Percentiles rank a stretch among this genome's conserved stretches.
phyloP scores from a whole-genome alignment of 2,329 filamentous ascomycete species.

The Pseudogymnoascus sp. region DNA sequence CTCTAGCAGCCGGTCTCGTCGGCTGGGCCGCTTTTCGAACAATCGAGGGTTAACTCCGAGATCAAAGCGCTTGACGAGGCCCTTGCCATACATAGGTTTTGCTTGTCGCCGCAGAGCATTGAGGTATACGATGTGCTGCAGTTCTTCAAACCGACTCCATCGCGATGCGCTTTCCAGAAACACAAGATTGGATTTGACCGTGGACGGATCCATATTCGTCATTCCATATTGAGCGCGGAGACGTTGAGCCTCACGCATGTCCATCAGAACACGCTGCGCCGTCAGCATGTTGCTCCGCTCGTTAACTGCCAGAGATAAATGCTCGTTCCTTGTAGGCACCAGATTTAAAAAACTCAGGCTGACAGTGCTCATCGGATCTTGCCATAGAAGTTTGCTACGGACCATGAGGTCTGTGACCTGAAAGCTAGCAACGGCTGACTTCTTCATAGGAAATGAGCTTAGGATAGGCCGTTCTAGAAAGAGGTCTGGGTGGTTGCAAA shows the following conservation, averaged over 20 bases:
- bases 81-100: constrained; percentile 71
- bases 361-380: constrained; percentile 53
- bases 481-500: constrained; percentile 96
- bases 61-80: constrained; percentile 65
- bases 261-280: constrained; percentile 59
- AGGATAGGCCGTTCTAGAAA: constrained; percentile 95
- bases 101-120: constrained; percentile 75
- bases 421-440: constrained; percentile 66
- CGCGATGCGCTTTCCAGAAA: constrained; percentile 64
- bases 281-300: constrained; percentile 56
- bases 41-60: constrained; percentile 52
- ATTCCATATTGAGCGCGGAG: constrained; percentile 47
- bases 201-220: constrained; percentile 52
- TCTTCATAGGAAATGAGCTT: constrained; percentile 88
- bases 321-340: constrained; percentile 62
- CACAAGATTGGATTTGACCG: constrained; percentile 58
- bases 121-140: constrained; percentile 72
- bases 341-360: constrained; percentile 73
- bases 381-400: constrained; percentile 53
- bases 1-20: constrained; percentile 54
- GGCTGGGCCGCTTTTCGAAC: constrained; percentile 49
- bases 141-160: constrained; percentile 63
- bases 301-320: constrained; percentile 45
- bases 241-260: constrained; percentile 64
- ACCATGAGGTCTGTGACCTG: constrained; percentile 64